Percentiles rank a stretch among this genome's conserved stretches.
phyloP scores from a whole-genome alignment of 108 stramenopile species.

The Fistulifera solaris region DNA sequence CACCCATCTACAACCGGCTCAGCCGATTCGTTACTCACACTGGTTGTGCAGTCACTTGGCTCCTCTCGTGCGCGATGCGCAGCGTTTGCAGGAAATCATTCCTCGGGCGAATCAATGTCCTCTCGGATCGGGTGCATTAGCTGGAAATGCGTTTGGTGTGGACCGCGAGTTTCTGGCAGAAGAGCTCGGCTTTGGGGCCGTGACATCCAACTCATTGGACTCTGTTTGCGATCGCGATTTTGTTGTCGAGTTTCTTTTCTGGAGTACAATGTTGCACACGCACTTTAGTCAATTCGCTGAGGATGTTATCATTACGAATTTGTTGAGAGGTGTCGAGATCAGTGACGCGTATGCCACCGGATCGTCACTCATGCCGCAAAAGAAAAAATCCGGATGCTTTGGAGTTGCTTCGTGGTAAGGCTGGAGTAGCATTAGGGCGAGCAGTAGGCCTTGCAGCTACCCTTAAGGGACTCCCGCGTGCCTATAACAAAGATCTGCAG shows the following conservation, averaged over 20 bases:
- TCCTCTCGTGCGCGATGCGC: constrained; percentile 87
- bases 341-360: constrained; percentile 98
- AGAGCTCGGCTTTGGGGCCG: constrained; percentile 91
- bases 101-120: constrained; percentile 91
- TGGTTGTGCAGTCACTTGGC: constrained; percentile 94
- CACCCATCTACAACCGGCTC: constrained; percentile 98
- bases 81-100: constrained; percentile 82
- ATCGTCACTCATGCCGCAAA: constrained; percentile 98
- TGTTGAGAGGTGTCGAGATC: constrained; percentile 84
- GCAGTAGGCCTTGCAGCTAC: constrained; percentile 88
- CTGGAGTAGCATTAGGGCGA: constrained; percentile 89
- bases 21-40: constrained; percentile 94
- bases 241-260: constrained; percentile 96
- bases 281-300: constrained; percentile 97
- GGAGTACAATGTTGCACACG: constrained; percentile 83
- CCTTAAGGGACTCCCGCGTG: constrained; percentile 94
- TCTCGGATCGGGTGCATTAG: constrained; percentile 94
- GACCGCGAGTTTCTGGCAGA: constrained; percentile 88
- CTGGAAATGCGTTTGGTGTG: constrained; percentile 97
- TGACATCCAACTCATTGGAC: constrained; percentile 91
- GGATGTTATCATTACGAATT: constrained; percentile 96
- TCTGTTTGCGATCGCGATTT: constrained; percentile 98
- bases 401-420: constrained; percentile 96
- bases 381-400: constrained; percentile 99
- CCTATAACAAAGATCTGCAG: constrained; percentile 99